Conservation (phyloP, 179 eudicot species). For the Drosera spatulata region DNA sequence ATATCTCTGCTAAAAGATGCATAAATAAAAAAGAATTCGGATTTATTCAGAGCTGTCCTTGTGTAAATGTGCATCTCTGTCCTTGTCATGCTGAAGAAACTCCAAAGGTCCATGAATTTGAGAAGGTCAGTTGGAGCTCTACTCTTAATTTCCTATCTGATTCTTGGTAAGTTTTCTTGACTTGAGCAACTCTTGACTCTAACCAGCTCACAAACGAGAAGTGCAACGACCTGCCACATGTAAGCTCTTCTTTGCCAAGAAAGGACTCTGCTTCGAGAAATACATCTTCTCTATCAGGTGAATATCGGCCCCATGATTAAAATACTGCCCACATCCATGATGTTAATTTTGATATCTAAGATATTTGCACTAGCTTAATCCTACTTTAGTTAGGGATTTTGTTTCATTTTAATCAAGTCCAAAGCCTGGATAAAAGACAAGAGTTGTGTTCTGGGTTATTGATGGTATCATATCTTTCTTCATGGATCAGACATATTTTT, state of each 20-base stretch:
- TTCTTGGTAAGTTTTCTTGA: neutral
- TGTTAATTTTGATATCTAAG: no score
- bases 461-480: no score
- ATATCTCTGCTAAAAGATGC: neutral
- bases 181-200: neutral
- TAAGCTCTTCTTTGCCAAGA: neutral
- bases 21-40: neutral
- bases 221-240: neutral
- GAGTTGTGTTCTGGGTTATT: no score
- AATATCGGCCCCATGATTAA: neutral
- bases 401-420: no score
- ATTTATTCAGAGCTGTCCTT: neutral
- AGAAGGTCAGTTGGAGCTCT: neutral
- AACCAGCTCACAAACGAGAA: neutral
- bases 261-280: constrained; percentile 3
- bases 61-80: neutral
- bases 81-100: neutral
- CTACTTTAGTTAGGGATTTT: no score
- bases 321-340: neutral
- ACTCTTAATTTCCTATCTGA: neutral
- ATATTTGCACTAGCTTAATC: no score
- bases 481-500: no score
- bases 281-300: constrained; percentile 11
- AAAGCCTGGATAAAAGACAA: no score
- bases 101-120: neutral